A percentile compares a stretch with the other conserved stretches of the same genome.
Evolutionary conservation across 805 yeast species (phyloP).

Genomic region (Komagataella mondaviorum): DNA sequence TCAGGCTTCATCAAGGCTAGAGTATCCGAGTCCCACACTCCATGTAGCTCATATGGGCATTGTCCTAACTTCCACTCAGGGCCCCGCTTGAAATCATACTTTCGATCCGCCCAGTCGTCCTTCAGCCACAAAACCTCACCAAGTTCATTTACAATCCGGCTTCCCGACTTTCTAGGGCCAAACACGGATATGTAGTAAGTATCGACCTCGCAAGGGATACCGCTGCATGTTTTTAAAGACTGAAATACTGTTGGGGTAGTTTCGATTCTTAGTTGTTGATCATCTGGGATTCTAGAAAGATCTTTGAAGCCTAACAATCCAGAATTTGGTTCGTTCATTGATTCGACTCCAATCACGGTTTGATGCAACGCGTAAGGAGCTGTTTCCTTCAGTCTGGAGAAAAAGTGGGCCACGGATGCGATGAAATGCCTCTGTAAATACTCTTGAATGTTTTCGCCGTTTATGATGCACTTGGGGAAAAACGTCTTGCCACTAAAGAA

Average conservation of each 20-base stretch:
- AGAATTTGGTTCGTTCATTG: slow-evolving; percentile 72
- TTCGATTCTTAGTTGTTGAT: slow-evolving; percentile 59
- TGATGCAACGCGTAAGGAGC: slow-evolving; percentile 36
- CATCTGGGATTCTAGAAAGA: slow-evolving; percentile 38
- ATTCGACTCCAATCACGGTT: slow-evolving; percentile 67
- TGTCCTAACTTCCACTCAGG: slow-evolving; percentile 55
- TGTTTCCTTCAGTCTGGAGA: slow-evolving; percentile 21
- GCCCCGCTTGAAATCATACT: slow-evolving; percentile 60
- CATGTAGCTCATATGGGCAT: slow-evolving; percentile 74
- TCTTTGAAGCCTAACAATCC: slow-evolving; percentile 60
- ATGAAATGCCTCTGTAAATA: slow-evolving; percentile 56
- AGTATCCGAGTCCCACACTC: slow-evolving; percentile 50
- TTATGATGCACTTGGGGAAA: slow-evolving; percentile 63
- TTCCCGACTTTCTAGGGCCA: slow-evolving; percentile 63
- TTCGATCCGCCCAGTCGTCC: slow-evolving; percentile 36
- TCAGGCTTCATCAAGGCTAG: slow-evolving; percentile 29
- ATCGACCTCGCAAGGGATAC: slow-evolving; percentile 55
- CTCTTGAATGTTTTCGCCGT: slow-evolving; percentile 67
- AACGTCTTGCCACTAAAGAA: slow-evolving; percentile 69
- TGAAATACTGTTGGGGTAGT: slow-evolving; percentile 77
- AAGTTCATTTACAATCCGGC: slow-evolving; percentile 44
- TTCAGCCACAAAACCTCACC: slow-evolving; percentile 62
- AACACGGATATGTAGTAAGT: slow-evolving; percentile 54
- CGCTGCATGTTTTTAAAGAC: slow-evolving; percentile 66
- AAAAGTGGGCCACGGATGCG: slow-evolving; percentile 34